phyloP scores from a whole-genome alignment of 192 early-diverging fungal genomes.

The Geranomyces michiganensis region DNA sequence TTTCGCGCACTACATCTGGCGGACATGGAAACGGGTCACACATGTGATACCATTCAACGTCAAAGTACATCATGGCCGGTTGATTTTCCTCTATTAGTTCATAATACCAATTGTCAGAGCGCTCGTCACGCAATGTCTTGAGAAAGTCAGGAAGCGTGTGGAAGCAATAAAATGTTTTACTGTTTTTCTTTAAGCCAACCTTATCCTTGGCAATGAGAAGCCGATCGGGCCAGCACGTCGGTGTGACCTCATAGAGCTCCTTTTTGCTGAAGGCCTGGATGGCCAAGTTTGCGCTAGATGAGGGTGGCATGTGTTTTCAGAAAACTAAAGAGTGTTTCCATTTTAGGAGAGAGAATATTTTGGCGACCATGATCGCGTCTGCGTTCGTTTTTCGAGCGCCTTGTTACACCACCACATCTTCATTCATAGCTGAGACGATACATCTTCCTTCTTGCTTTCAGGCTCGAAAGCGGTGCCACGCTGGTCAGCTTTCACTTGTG shows the following conservation, averaged over 20 bases:
- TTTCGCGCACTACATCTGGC: neutral
- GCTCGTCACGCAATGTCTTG: neutral
- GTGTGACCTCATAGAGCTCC: constrained; percentile 18
- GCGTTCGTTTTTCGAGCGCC: neutral
- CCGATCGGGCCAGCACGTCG: neutral
- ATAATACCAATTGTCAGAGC: constrained; percentile 6
- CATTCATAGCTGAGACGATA: no score
- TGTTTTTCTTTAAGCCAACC: neutral
- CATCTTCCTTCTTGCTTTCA: no score
- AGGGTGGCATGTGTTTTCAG: constrained; percentile 3
- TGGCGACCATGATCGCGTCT: neutral
- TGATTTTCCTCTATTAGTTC: constrained; percentile 7
- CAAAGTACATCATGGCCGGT: constrained; percentile 16
- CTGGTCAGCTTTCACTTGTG: no score
- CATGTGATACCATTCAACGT: constrained; percentile 12
- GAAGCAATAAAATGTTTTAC: constrained; percentile 11
- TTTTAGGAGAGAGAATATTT: neutral
- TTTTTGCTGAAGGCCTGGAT: constrained; percentile 22
- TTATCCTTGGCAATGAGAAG: constrained; percentile 10
- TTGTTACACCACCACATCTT: no score
- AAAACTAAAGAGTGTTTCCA: neutral
- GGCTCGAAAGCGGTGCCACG: no score
- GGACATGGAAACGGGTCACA: constrained; percentile 8
- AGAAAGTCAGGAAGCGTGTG: constrained; percentile 7
- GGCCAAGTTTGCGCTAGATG: neutral